Evolutionary conservation across 768 basidiomycete species (phyloP), one percentile per base, ranked within the genome.

Genomic region (Tremella yokohamensis): DNA sequence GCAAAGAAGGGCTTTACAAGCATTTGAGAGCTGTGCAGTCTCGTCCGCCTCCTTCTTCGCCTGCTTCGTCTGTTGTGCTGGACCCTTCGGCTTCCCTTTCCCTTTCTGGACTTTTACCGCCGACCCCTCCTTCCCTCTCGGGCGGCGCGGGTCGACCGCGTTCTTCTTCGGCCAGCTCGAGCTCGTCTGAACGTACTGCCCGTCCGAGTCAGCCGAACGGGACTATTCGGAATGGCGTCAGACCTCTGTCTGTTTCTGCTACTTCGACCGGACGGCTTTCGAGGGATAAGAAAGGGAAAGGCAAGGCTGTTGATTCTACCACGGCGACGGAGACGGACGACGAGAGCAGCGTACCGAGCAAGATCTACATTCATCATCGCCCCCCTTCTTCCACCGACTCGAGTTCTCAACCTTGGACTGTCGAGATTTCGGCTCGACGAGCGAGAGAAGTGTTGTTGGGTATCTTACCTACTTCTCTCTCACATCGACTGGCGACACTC

Each of bases 1-100:
- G 69, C 24, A 73, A 73, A 54, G 72, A 73, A 56, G 71, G n/a
- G 22, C 8, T n/a, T 70, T 55, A 61, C 11, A 34, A 34, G 29
- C 29, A 34, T 34, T 34, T 34, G 29, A 4, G 29, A 4, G 29
- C 11, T 34, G 29, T 34, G 70, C 58, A 2, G 13, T 9, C 13
- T 47, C 49, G 16, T 8, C 49, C 51, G 26, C 3, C 16, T 3
- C 16, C 51, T 29, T 9, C 29, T 29, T 26, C 22, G 18, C 22
- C 51, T 16, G 4, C 42, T 45, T 45, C 42, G 4, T 45, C 42
- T 6, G 11, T 11, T 34, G 11, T 34, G 6, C 29, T 34, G 6
- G 29, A 34, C 29, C 48, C 18, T 19, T 2, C 48, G 26, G 16
- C 51, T 38, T 34, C 51, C n/a, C 51, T 18, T 19, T 8, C 22